Conservation (phyloP, 805 yeast genomes). For the Aciculoconidium aculeatum region DNA sequence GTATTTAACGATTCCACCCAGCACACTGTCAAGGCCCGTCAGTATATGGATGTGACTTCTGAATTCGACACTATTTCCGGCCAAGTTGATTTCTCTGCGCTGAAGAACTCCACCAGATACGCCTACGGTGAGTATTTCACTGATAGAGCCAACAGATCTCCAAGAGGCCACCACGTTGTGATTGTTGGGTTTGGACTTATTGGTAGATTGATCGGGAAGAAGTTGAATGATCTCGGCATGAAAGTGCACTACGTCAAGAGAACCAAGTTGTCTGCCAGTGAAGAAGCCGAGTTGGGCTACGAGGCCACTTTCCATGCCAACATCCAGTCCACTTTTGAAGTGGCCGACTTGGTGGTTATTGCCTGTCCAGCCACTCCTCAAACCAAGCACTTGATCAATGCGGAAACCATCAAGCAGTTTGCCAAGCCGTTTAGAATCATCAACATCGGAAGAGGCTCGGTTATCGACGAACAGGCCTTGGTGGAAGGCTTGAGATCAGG, state of each 20-base stretch:
- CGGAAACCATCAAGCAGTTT: constrained; percentile 39
- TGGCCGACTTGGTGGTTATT: constrained; percentile 56
- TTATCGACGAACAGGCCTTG: constrained; percentile 63
- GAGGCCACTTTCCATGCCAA: constrained; percentile 35
- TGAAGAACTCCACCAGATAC: constrained; percentile 15
- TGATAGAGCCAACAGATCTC: constrained; percentile 41
- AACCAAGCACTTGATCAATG: constrained; percentile 52
- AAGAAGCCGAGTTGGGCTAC: constrained; percentile 36
- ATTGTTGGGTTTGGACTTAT: constrained; percentile 74
- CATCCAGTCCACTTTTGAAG: constrained; percentile 25
- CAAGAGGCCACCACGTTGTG: constrained; percentile 52
- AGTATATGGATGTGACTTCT: constrained; percentile 25
- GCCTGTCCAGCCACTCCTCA: constrained; percentile 62
- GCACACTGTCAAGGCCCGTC: constrained; percentile 44
- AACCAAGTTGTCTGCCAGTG: constrained; percentile 29
- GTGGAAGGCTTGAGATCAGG: constrained; percentile 56
- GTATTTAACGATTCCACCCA: constrained; percentile 1
- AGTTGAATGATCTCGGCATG: constrained; percentile 59
- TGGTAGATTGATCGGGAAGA: constrained; percentile 57
- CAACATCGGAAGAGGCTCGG: constrained; percentile 71
- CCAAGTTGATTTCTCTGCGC: constrained; percentile 18
- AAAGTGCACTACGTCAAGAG: constrained; percentile 58
- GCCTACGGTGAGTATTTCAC: constrained; percentile 43
- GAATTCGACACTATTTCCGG: constrained; percentile 29
- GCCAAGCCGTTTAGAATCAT: constrained; percentile 55